Evolutionary conservation across 75 land plant genomes (phyloP), one percentile per base, ranked within the genome.

Genomic region (Pinus albicaulis): DNA sequence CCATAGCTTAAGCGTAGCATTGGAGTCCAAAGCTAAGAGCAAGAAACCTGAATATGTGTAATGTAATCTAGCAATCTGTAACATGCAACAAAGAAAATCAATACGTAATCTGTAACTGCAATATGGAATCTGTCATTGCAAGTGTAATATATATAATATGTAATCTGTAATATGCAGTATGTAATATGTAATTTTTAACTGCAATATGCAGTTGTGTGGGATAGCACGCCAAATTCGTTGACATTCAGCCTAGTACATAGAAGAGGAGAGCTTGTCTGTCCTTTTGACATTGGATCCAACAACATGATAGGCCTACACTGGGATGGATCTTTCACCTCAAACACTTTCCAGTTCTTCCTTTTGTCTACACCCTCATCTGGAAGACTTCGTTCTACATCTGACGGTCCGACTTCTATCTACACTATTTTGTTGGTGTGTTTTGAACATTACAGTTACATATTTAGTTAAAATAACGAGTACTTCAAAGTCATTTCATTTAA

Each of bases 31-130:
- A 36, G 70, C 70, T 36, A 65, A 31, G 41, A 65, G 41, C 19
- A 0, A 16, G 17, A 3, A 31, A 34, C 70, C 70, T 5, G 38
- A 31, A 28, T 65, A 31, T 65, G 44, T 65, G 36, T 41, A 41
- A 12, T 41, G 23, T 68, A 41, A 10, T 38, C 34, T 41, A 68
- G n/a, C 71, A 68, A 68, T 68, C 71, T 68, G 71, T 68, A 68
- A 2, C 17, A 31, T 36, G 19, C 68, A 64, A 6, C 34, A 64
- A 64, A 17, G n/a, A 34, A 34, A 31, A 31, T 31, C 31, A 31
- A 31, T 31, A 31, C 2, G 31, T 31, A 31, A 31, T 31, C 31
- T 31, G 31, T 31, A 1, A 31, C 2, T 31, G 31, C 31, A 1
- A 31, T 31, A 31, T 31, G n/a, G n/a, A n/a, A n/a, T n/a, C n/a